Conservation (phyloP, 495 filamentous ascomycete species). For the Penicillium fimorum region DNA sequence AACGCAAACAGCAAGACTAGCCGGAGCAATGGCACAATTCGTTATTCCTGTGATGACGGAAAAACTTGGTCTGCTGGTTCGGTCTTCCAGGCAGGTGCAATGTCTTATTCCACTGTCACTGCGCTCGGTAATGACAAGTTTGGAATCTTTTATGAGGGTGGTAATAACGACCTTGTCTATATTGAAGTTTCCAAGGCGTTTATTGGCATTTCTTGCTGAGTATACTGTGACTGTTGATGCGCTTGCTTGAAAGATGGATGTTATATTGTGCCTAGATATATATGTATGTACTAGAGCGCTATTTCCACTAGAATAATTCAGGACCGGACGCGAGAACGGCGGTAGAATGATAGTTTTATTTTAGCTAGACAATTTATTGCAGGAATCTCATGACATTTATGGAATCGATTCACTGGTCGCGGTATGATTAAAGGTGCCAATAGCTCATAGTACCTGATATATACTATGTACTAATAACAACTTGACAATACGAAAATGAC, state of each 20-base stretch:
- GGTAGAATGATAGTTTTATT: background rate
- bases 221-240: too few relatives aligned
- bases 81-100: background rate
- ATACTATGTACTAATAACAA: too few relatives aligned
- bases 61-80: background rate
- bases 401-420: background rate
- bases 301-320: background rate
- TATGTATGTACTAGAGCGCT: background rate
- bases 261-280: background rate
- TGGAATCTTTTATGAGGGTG: background rate
- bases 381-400: background rate
- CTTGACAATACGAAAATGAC: too few relatives aligned
- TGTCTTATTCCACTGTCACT: background rate
- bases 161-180: background rate
- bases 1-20: conserved; percentile 1
- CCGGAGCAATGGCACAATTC: background rate
- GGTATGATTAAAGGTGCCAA: too few relatives aligned
- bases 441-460: too few relatives aligned
- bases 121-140: background rate
- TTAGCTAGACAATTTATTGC: background rate
- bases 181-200: background rate
- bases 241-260: background rate
- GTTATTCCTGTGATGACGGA: background rate
- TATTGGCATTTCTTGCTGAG: background rate
- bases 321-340: background rate